A percentile compares a stretch with the other conserved stretches of the same genome.
Evolutionary conservation across 495 filamentous ascomycete species (phyloP).

Genomic region (Penicillium riverlandense): DNA sequence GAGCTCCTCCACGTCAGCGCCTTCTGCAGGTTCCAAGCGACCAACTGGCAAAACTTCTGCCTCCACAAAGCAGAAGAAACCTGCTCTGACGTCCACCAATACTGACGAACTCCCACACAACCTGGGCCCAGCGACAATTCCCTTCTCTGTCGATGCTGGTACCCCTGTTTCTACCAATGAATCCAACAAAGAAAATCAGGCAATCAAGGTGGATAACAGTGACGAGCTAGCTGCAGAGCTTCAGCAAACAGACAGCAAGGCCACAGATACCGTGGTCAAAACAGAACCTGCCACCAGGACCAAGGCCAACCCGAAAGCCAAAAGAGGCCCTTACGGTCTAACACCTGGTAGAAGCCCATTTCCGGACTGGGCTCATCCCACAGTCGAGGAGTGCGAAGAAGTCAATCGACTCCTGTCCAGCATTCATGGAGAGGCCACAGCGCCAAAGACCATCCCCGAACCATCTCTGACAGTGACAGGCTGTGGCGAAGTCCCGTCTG

Average conservation of each 20-base stretch:
- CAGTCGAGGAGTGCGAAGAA: conserved; percentile 61
- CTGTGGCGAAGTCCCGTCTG: conserved; percentile 89
- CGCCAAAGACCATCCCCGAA: conserved; percentile 61
- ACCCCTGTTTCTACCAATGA: not conserved
- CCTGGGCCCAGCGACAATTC: conserved; percentile 15
- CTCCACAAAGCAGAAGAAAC: not conserved
- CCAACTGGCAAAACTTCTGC: not conserved
- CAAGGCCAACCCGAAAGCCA: conserved; percentile 8
- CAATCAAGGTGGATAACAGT: conserved; percentile 6
- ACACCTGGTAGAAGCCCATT: conserved; percentile 54
- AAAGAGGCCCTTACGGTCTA: conserved; percentile 28
- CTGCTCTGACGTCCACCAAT: not conserved
- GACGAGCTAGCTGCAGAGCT: conserved; percentile 6
- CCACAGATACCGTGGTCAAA: conserved; percentile 1
- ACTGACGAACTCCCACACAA: conserved; percentile 39
- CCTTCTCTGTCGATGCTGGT: not conserved
- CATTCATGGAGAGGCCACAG: conserved; percentile 57
- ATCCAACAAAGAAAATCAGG: conserved; percentile 3
- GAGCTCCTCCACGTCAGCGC: too few relatives aligned
- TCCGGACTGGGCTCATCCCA: conserved; percentile 61
- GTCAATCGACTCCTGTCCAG: conserved; percentile 62
- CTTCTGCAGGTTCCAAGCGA: not conserved
- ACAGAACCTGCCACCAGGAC: conserved; percentile 2
- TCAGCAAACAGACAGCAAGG: conserved; percentile 14
- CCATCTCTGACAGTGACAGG: conserved; percentile 77